Base-by-base conservation (phyloP, 2,329 filamentous ascomycete species). In the Alternaria sp. region DNA sequence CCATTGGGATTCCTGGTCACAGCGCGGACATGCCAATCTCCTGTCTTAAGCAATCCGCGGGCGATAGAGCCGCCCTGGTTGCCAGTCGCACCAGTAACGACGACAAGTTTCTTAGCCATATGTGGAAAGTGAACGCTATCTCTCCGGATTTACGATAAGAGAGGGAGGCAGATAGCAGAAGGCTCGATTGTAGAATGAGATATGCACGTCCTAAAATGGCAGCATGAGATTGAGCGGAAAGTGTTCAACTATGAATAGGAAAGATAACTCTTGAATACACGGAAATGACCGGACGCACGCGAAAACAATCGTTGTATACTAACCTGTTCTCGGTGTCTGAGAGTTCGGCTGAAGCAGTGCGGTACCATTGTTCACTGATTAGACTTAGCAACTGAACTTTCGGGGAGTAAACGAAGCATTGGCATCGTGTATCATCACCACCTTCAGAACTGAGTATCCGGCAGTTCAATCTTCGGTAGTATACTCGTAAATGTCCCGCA, bases 1-100 rank as follows among this genome's bases (percentile, higher is more conserved):
- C 62, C 66, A 3, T 54, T 36, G 1, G 39, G 12, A 75, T 65
- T 81, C 76, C 70, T 78, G 72, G 84, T 24, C 80, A 86, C 67
- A 81, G 82, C 14, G 79, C 84, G 48, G 75, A 85, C 59, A 80
- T 83, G 73, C 83, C 84, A 78, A 80, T 80, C 32, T 76, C 79
- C 12, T 80, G 81, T 54, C 39, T 81, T 80, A n/a, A 78, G 76
- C 24, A 81, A 80, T 5, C 69, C 57, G 9, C 52, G 36, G 24
- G 66, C 71, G 30, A 74, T 69, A 5, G 69, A 66, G 1, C 62
- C 62, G 8, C 70, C 70, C 55, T 73, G 72, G 16, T 68, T 69
- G n/a, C 73, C 69, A 5, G 71, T 75, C 5, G 69, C 67, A 22
- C 73, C 73, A 5, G 72, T 58, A 9, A 74, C 61, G 4, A 68